Evolutionary conservation across 2,329 filamentous ascomycete species (phyloP).

Genomic region (Fusarium multiceps): DNA sequence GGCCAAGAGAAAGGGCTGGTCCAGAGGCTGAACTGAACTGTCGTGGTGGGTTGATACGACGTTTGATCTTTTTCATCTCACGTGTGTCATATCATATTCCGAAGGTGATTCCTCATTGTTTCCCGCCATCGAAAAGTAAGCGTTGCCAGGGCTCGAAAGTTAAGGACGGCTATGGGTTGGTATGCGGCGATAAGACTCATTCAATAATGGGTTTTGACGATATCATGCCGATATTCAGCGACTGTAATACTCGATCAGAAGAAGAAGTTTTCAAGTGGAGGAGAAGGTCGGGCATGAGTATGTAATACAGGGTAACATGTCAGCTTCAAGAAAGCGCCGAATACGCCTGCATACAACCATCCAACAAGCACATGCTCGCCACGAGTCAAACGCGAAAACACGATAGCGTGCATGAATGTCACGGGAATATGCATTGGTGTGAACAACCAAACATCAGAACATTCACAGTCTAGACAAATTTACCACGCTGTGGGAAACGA

Average conservation of each 20-base stretch:
- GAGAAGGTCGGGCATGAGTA: neutral
- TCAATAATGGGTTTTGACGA: too few species aligned
- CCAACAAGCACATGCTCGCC: neutral
- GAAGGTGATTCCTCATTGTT: neutral
- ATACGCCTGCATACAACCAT: neutral
- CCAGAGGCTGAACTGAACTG: neutral
- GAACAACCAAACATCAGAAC: neutral
- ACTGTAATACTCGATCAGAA: too few species aligned
- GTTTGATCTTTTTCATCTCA: neutral
- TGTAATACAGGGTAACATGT: neutral
- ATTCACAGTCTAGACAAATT: neutral
- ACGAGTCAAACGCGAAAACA: neutral
- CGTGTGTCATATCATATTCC: neutral
- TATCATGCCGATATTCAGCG: too few species aligned
- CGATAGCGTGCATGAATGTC: neutral
- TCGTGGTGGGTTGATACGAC: neutral
- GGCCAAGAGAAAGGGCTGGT: neutral
- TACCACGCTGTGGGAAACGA: neutral
- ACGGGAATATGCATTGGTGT: neutral
- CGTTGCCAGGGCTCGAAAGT: neutral
- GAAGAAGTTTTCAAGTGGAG: too few species aligned
- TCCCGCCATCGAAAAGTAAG: too few species aligned
- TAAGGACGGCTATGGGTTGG: fast-evolving
- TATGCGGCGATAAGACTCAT: too few species aligned
- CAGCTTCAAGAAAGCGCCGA: neutral